A percentile compares a stretch with the other conserved stretches of the same genome.
These are phyloP conservation scores for Oryza glaberrima DNA, from an alignment of 176 grass and related monocot species.

Conservation along the genomic window DNA sequence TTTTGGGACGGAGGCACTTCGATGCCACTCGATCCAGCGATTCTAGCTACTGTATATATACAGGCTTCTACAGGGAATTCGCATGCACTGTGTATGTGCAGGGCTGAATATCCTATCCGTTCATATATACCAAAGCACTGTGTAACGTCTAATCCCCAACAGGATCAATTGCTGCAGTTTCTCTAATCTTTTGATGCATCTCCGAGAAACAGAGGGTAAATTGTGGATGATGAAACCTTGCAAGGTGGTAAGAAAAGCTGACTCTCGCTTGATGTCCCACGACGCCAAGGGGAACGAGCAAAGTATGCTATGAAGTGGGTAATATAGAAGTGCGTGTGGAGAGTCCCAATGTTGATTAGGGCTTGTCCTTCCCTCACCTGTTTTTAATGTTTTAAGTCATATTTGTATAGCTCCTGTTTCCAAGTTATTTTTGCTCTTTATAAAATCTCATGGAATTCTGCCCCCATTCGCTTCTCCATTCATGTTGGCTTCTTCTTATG, in stretches of 20 bases:
- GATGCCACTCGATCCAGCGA: neutral
- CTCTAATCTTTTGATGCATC: neutral
- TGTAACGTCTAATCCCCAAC: neutral
- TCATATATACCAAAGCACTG: neutral
- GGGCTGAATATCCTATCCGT: neutral
- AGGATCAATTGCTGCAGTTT: neutral
- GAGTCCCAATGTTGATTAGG: conserved; percentile 39
- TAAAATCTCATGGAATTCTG: neutral
- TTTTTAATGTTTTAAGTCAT: neutral
- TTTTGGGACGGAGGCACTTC: neutral
- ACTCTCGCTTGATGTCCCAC: neutral
- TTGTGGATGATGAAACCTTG: neutral
- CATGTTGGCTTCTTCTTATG: no score
- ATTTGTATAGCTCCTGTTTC: conserved; percentile 6
- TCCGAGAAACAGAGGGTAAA: neutral
- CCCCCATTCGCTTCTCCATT: no score
- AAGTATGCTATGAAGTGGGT: neutral
- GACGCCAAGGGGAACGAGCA: neutral
- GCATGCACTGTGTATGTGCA: neutral
- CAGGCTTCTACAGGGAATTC: neutral
- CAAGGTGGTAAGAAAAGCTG: neutral
- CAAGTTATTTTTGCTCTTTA: conserved; percentile 27
- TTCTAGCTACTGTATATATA: neutral
- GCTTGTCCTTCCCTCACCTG: conserved; percentile 2
- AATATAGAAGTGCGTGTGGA: neutral